Evolutionary conservation across 345 rosid genomes (phyloP).

Genomic region (Capsella bursapastoris): DNA sequence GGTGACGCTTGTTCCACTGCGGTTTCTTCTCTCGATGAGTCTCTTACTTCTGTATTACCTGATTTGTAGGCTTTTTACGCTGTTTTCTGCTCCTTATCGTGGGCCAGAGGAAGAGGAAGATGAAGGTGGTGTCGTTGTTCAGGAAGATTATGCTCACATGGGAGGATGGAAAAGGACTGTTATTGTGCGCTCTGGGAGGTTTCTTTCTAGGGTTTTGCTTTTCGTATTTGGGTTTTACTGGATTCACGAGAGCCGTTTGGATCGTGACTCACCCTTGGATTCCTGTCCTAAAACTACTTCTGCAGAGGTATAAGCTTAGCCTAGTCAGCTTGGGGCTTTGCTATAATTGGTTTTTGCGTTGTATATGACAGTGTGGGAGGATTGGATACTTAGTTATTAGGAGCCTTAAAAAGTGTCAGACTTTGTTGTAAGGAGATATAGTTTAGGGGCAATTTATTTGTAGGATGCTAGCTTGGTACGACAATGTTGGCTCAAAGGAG

Average conservation of each 20-base stretch:
- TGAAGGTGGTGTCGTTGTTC: conserved; percentile 45
- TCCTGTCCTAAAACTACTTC: conserved; percentile 31
- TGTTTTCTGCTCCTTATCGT: conserved; percentile 73
- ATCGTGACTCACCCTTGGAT: conserved; percentile 40
- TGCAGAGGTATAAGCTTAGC: conserved; percentile 34
- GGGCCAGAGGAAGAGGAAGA: conserved; percentile 78
- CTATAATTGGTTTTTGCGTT: not conserved
- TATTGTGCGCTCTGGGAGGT: conserved; percentile 68
- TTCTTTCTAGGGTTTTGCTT: conserved; percentile 73
- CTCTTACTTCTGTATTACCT: conserved; percentile 69
- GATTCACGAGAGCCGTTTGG: conserved; percentile 60
- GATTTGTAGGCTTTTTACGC: conserved; percentile 83
- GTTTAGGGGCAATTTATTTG: conserved; percentile 21
- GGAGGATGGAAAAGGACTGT: conserved; percentile 88
- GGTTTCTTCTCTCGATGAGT: conserved; percentile 60
- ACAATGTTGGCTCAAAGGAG: conserved; percentile 26
- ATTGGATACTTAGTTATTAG: conserved; percentile 22
- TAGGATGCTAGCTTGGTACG: conserved; percentile 14
- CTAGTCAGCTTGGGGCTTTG: not conserved
- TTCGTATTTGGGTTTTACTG: conserved; percentile 93
- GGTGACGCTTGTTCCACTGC: conserved; percentile 74
- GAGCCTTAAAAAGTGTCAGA: conserved; percentile 33
- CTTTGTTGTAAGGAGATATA: conserved; percentile 21
- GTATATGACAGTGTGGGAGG: not conserved
- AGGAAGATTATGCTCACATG: conserved; percentile 95